These are phyloP conservation scores for Hibiscus mutabilis DNA, from an alignment of 345 rosid genomes.

Conservation along the genomic window DNA sequence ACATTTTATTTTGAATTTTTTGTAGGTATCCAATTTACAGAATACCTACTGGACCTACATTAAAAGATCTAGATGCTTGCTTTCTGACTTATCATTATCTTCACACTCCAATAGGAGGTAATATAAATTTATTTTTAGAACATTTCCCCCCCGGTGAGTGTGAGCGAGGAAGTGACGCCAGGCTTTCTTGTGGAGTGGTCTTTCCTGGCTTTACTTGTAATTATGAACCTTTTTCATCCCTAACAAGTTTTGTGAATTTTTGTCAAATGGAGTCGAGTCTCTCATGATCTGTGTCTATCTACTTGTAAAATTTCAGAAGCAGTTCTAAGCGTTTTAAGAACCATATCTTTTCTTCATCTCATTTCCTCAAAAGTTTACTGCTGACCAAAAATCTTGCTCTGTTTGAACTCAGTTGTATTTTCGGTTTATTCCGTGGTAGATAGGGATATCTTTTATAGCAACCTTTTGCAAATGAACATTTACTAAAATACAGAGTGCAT, in stretches of 20 bases:
- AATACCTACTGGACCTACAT: conserved; percentile 82
- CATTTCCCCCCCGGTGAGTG: neutral
- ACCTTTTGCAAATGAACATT: neutral
- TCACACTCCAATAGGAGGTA: conserved; percentile 56
- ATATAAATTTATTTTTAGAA: neutral
- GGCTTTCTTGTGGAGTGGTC: neutral
- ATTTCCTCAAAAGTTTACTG: neutral
- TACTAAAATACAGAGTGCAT: neutral
- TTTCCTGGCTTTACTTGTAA: neutral
- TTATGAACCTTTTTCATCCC: neutral
- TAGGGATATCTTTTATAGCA: neutral
- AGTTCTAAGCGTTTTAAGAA: neutral
- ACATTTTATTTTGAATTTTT: neutral
- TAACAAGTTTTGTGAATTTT: neutral
- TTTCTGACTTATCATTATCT: conserved; percentile 83
- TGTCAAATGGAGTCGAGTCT: neutral
- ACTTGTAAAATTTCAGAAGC: neutral
- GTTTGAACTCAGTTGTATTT: neutral
- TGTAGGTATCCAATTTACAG: conserved; percentile 86
- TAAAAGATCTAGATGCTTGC: conserved; percentile 92
- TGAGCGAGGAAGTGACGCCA: neutral
- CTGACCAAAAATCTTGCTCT: neutral
- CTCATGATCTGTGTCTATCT: neutral
- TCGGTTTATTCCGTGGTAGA: neutral
- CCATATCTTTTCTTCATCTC: neutral